Evolutionary conservation across 148 eudicot genomes (phyloP).

Genomic region (Camellia sinensis): DNA sequence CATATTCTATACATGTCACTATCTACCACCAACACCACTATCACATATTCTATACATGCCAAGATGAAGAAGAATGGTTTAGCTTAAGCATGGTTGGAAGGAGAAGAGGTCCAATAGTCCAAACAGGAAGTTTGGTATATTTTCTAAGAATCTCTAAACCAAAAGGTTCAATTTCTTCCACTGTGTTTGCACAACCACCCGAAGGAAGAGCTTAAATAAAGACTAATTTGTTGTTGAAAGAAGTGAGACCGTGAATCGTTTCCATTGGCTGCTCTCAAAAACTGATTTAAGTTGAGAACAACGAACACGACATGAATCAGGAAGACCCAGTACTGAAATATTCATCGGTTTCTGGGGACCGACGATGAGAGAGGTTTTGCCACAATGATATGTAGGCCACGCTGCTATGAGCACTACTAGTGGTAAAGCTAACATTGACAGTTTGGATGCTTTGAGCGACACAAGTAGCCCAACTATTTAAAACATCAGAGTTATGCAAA

Average conservation of each 20-base stretch:
- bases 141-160: constrained; percentile 48
- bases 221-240: constrained; percentile 46
- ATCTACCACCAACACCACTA: too few relatives aligned
- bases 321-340: constrained; percentile 61
- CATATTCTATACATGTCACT: too few relatives aligned
- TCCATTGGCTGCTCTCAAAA: constrained; percentile 54
- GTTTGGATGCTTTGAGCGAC: constrained; percentile 46
- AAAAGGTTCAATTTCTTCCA: constrained; percentile 62
- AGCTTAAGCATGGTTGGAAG: constrained; percentile 22
- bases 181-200: constrained; percentile 70
- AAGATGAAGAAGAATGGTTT: too few relatives aligned
- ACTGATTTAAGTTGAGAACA: constrained; percentile 46
- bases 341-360: constrained; percentile 26
- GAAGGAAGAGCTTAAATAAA: constrained; percentile 24
- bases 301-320: constrained; percentile 40
- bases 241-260: constrained; percentile 57
- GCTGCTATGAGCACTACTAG: constrained; percentile 80
- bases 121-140: constrained; percentile 42
- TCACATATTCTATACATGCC: too few relatives aligned
- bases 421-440: constrained; percentile 47
- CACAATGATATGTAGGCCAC: constrained; percentile 57
- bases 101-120: constrained; percentile 69
- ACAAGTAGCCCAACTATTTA: constrained; percentile 58
- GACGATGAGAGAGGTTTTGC: constrained; percentile 61
- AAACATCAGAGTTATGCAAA: constrained; percentile 57